Conservation (phyloP, 169 alveolate species). For the Cystoisospora suis region DNA sequence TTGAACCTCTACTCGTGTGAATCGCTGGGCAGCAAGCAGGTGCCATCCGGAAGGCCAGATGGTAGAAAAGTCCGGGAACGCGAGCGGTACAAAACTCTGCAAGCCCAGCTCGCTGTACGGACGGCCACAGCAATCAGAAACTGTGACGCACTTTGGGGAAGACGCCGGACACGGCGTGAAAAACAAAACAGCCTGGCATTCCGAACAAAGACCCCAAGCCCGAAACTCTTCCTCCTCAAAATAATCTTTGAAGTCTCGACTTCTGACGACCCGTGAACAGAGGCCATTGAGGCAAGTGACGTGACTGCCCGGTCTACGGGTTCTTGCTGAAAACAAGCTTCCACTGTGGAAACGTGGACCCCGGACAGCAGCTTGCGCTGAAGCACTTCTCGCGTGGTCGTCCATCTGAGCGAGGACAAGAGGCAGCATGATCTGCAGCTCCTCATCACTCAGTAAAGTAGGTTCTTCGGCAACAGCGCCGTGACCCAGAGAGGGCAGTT, state of each 20-base stretch:
- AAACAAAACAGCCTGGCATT: conserved; percentile 55
- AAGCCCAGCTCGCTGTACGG: conserved; percentile 51
- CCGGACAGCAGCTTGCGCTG: background rate
- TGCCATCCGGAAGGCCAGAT: conserved; percentile 66
- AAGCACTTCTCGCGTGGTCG: conserved; percentile 33
- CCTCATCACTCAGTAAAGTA: background rate
- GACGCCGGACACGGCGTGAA: conserved; percentile 30
- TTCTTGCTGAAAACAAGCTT: background rate
- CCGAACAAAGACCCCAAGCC: conserved; percentile 56
- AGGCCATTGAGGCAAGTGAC: conserved; percentile 50
- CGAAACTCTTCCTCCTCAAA: conserved; percentile 65
- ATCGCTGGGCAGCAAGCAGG: conserved; percentile 58
- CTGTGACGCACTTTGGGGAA: background rate
- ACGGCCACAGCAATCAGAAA: background rate
- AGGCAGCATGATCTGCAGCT: background rate
- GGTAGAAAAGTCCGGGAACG: conserved; percentile 49
- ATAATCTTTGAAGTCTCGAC: conserved; percentile 17
- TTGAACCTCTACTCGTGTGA: conserved; percentile 28
- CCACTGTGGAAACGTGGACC: conserved; percentile 24
- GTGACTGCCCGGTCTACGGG: background rate
- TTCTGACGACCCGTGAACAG: conserved; percentile 50
- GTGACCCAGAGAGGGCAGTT: too few species aligned
- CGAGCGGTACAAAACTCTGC: conserved; percentile 58
- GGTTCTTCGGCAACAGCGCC: too few species aligned
- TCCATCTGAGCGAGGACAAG: conserved; percentile 52